phyloP scores from a whole-genome alignment of 2,329 filamentous ascomycete species.

The Fragosphaeria purpurea region DNA sequence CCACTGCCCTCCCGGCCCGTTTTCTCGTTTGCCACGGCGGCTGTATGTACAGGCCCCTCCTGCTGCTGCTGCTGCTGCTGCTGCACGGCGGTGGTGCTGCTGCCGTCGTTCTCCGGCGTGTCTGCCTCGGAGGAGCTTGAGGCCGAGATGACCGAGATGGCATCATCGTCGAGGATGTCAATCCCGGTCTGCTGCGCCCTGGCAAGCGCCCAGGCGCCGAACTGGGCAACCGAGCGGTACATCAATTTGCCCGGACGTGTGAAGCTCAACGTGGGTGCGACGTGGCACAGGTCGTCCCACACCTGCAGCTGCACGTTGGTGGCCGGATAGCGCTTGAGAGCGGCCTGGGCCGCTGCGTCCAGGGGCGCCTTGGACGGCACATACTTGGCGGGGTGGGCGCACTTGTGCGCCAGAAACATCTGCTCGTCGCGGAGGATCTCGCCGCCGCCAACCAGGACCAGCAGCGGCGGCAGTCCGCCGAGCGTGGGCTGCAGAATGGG shows the following conservation, averaged over 20 bases:
- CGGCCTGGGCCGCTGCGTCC: conserved; percentile 49
- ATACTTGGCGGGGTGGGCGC: conserved; percentile 71
- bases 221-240: conserved; percentile 87
- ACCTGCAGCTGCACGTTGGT: conserved; percentile 92
- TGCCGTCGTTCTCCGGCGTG: conserved; percentile 9
- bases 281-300: conserved; percentile 93
- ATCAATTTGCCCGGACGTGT: conserved; percentile 94
- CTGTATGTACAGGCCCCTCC: not conserved
- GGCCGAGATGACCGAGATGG: conserved; percentile 61
- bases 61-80: no score
- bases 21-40: no score
- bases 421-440: conserved; percentile 91
- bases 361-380: conserved; percentile 56
- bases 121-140: conserved; percentile 33
- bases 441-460: conserved; percentile 79
- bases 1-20: conserved; percentile 7
- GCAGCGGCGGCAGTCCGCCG: conserved; percentile 77
- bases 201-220: conserved; percentile 85
- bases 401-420: conserved; percentile 90
- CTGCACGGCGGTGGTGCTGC: not conserved
- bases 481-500: conserved; percentile 80
- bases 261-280: conserved; percentile 86
- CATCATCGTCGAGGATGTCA: conserved; percentile 71
- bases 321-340: conserved; percentile 59
- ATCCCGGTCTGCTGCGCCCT: conserved; percentile 69